Conservation (phyloP, 106 monocot genomes). For the Vanilla planifolia region DNA sequence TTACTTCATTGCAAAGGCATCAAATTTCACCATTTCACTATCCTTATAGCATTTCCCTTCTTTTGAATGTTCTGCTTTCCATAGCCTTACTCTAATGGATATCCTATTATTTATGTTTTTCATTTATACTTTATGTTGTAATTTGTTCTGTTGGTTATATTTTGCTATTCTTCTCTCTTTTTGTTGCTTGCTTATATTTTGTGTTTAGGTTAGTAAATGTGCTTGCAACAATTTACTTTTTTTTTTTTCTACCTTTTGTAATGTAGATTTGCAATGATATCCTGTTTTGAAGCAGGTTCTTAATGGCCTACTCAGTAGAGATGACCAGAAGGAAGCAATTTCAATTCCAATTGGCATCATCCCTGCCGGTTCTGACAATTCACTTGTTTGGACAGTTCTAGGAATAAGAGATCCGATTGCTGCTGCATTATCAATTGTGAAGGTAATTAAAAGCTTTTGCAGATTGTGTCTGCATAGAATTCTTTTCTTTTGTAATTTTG, state of each 20-base stretch:
- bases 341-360: constrained; percentile 93
- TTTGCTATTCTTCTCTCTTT: too few species aligned
- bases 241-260: background rate
- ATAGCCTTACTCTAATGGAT: too few species aligned
- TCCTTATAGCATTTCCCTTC: too few species aligned
- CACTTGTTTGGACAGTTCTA: constrained; percentile 91
- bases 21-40: too few species aligned
- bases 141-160: too few species aligned
- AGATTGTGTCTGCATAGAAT: too few species aligned
- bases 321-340: constrained; percentile 62
- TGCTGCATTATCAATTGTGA: constrained; percentile 69
- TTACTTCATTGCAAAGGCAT: too few species aligned
- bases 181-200: too few species aligned
- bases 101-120: too few species aligned
- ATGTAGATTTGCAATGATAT: background rate
- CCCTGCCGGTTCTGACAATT: constrained; percentile 97
- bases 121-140: too few species aligned
- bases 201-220: background rate
- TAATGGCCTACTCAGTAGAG: constrained; percentile 78
- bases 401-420: constrained; percentile 89
- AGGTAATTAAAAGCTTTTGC: constrained; percentile 34
- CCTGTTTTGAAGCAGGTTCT: constrained; percentile 53
- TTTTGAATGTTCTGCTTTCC: too few species aligned
- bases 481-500: background rate
- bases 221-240: constrained; percentile 1